Evolutionary conservation across 192 early-diverging fungal species (phyloP).

Genomic region (Diversispora epigaea): DNA sequence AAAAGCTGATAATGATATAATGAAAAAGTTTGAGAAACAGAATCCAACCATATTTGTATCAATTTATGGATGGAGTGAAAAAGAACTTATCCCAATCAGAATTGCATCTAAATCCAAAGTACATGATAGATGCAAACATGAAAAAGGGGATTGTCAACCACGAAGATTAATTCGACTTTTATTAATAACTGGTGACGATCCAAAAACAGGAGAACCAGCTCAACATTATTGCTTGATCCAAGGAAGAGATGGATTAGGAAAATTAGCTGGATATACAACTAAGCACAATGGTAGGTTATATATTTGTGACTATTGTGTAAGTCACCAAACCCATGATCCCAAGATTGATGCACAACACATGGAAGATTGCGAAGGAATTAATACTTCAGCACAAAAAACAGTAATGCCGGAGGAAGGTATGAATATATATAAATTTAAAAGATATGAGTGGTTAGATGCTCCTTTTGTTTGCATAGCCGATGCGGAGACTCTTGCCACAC

Average conservation of each 20-base stretch:
- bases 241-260: conserved; percentile 18
- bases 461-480: background rate
- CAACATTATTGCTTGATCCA: conserved; percentile 12
- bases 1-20: conserved; percentile 17
- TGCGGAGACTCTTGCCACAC: background rate
- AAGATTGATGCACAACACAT: too few species aligned
- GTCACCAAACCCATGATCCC: too few species aligned
- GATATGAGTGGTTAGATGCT: too few species aligned
- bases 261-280: conserved; percentile 17
- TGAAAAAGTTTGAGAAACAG: too few species aligned
- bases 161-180: conserved; percentile 10
- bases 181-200: conserved; percentile 3
- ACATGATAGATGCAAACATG: too few species aligned
- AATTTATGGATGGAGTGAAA: too few species aligned
- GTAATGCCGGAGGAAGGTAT: background rate
- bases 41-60: too few species aligned
- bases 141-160: conserved; percentile 7
- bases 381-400: conserved; percentile 4
- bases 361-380: conserved; percentile 17
- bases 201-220: conserved; percentile 1
- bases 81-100: too few species aligned
- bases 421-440: conserved; percentile 6
- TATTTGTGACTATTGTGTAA: too few species aligned
- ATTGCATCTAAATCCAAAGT: too few species aligned
- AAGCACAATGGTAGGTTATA: conserved; percentile 3